Conservation (phyloP, 2,329 filamentous ascomycete species). For the Paecilomyces dactylethromorphus region DNA sequence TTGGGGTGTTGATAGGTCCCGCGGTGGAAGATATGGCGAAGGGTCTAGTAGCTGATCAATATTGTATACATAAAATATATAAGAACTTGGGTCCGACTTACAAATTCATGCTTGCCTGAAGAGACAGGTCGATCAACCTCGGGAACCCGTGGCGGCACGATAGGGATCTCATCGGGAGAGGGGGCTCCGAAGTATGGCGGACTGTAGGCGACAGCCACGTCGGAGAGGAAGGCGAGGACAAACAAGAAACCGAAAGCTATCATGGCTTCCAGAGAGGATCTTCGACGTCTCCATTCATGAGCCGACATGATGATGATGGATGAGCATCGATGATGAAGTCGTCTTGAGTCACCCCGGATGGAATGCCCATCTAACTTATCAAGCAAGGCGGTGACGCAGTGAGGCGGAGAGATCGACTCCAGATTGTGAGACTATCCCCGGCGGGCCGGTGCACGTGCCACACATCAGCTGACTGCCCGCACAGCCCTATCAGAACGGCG, state of each 20-base stretch:
- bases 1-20: slow-evolving; percentile 71
- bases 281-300: slow-evolving; percentile 4
- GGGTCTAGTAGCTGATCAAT: slow-evolving; percentile 24
- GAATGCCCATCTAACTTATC: slow-evolving; percentile 10
- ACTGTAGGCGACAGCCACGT: slow-evolving; percentile 13
- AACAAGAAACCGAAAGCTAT: slow-evolving; percentile 15
- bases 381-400: slow-evolving; percentile 17
- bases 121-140: slow-evolving; percentile 14
- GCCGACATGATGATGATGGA: slow-evolving; percentile 16
- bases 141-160: slow-evolving; percentile 28
- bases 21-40: slow-evolving; percentile 90
- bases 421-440: too few species aligned
- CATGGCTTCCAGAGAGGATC: background rate
- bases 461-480: background rate
- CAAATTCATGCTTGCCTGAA: slow-evolving; percentile 28
- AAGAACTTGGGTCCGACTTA: slow-evolving; percentile 13
- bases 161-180: slow-evolving; percentile 16
- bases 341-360: background rate
- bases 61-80: background rate
- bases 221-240: slow-evolving; percentile 13
- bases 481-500: background rate
- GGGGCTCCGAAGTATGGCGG: slow-evolving; percentile 17
- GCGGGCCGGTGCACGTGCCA: background rate
- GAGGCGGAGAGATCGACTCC: slow-evolving; percentile 9
- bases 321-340: slow-evolving; percentile 3